phyloP scores from a whole-genome alignment of 2,329 filamentous ascomycete genomes.

The Colletotrichum eleusines region DNA sequence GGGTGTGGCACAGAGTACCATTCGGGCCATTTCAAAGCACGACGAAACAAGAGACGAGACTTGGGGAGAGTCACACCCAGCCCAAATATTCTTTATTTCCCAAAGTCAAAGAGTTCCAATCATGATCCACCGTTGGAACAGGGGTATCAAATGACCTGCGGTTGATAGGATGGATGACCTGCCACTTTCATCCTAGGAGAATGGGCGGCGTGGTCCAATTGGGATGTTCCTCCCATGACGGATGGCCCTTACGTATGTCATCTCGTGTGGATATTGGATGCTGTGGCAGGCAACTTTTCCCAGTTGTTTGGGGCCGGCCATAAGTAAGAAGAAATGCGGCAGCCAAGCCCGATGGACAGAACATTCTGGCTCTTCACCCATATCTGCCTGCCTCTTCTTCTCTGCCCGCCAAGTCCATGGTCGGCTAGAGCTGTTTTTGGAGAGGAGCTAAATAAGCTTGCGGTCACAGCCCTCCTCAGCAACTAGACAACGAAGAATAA shows the following conservation, averaged over 20 bases:
- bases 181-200: constrained; percentile 27
- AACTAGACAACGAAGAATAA: not conserved
- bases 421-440: not conserved
- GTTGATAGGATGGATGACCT: constrained; percentile 25
- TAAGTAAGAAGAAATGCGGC: constrained; percentile 10
- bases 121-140: not conserved
- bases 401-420: not conserved
- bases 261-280: constrained; percentile 32
- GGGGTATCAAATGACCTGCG: constrained; percentile 27
- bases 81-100: constrained; percentile 9
- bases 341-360: constrained; percentile 3
- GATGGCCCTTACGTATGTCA: constrained; percentile 35
- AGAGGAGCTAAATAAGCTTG: not conserved
- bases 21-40: constrained; percentile 18
- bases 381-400: not conserved
- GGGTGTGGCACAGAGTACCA: constrained; percentile 31
- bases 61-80: constrained; percentile 22
- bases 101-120: constrained; percentile 11
- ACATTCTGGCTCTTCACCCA: constrained; percentile 14
- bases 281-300: constrained; percentile 36
- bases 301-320: constrained; percentile 6
- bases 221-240: constrained; percentile 31
- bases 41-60: constrained; percentile 38
- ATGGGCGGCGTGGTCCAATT: constrained; percentile 23
- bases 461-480: constrained; percentile 1